phyloP scores from a whole-genome alignment of 2,329 filamentous ascomycete genomes.

The Neoscytalidium dimidiatum region DNA sequence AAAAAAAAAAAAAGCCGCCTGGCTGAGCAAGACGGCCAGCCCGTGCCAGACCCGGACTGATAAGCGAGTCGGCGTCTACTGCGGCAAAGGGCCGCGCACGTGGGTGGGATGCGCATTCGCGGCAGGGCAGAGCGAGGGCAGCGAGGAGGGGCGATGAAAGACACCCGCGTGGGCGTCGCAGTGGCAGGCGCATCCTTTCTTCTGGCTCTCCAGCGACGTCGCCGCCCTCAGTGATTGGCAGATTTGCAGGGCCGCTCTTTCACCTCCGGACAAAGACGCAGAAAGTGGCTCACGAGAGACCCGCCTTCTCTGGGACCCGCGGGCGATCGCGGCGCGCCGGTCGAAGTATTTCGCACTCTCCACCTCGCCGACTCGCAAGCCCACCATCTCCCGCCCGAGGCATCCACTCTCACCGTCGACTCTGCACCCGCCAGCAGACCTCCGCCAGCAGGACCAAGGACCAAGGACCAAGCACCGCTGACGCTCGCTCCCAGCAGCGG shows the following conservation, averaged over 20 bases:
- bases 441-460: no score
- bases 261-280: constrained; percentile 2
- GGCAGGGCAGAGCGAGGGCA: no score
- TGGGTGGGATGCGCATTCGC: constrained; percentile 8
- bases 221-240: constrained; percentile 9
- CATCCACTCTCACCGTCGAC: neutral
- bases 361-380: neutral
- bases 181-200: neutral
- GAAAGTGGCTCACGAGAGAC: constrained; percentile 13
- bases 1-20: no score
- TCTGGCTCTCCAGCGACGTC: neutral
- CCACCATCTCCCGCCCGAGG: neutral
- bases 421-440: neutral
- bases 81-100: constrained; percentile 7
- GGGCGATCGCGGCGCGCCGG: constrained; percentile 13
- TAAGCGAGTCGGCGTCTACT: constrained; percentile 8
- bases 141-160: neutral
- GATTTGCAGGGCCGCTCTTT: neutral
- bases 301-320: constrained; percentile 1
- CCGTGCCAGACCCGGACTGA: neutral
- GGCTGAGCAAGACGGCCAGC: no score
- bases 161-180: neutral
- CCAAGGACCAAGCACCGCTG: no score
- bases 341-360: neutral
- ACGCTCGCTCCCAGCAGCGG: neutral